A percentile compares a stretch with the other conserved stretches of the same genome.
Conservation (phyloP, 2,329 filamentous ascomycete species). For the Pleomassaria siparia region DNA sequence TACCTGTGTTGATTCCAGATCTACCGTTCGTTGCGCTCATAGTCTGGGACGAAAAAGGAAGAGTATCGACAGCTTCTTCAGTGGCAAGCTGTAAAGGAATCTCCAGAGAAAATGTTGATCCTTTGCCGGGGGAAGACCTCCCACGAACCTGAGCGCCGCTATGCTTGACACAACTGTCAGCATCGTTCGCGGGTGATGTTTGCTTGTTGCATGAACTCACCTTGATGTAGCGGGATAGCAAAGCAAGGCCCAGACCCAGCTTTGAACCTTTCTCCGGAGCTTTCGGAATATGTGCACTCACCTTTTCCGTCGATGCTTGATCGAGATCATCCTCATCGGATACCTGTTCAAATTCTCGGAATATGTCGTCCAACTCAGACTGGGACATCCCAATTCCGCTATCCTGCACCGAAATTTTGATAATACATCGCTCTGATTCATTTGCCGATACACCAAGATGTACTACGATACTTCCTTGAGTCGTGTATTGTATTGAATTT, state of each 20-base stretch:
- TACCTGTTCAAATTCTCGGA: slow-evolving; percentile 10
- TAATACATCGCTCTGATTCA: slow-evolving; percentile 1
- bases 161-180: background rate
- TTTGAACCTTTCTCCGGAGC: background rate
- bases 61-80: slow-evolving; percentile 1
- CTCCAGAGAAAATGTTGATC: slow-evolving; percentile 8
- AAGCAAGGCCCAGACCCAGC: slow-evolving; percentile 6
- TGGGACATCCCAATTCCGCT: slow-evolving; percentile 9
- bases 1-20: too few relatives aligned
- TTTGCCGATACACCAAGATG: background rate
- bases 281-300: background rate
- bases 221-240: slow-evolving; percentile 7
- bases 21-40: too few relatives aligned
- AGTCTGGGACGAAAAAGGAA: background rate
- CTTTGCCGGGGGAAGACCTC: slow-evolving; percentile 3
- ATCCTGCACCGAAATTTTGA: slow-evolving; percentile 8
- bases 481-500: slow-evolving; percentile 5
- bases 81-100: slow-evolving; percentile 3
- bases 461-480: slow-evolving; percentile 2
- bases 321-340: slow-evolving; percentile 4
- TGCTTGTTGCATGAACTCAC: background rate
- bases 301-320: background rate
- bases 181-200: background rate
- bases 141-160: slow-evolving; percentile 8
- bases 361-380: slow-evolving; percentile 7